Evolutionary conservation across 805 yeast species (phyloP), one percentile per base, ranked within the genome.

Genomic region (Zygoascus flipseniorum): DNA sequence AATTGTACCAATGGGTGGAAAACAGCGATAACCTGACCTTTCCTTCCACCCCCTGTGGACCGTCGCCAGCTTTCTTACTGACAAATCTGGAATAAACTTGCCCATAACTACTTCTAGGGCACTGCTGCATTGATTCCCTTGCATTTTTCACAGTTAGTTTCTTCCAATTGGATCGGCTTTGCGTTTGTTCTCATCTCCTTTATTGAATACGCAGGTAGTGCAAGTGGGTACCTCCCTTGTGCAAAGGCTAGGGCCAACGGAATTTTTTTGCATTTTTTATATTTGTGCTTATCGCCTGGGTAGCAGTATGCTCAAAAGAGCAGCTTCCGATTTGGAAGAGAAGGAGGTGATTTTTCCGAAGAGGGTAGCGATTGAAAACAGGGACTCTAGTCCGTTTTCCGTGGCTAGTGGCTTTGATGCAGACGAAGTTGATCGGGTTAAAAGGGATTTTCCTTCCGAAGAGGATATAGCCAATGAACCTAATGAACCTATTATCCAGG

Each of bases 331-430:
- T 13, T 50, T 47, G 44, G 52, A 46, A 8, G 48, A 41, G 28
- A 53, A 46, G 23, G 55, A 37, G n/a, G 47, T 43, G n/a, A 35
- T 3, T n/a, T 10, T n/a, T 13, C 48, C 51, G 35, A 54, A 54
- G 31, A 35, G 57, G 23, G 54, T 48, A 6, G 57, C 57, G 9
- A 47, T 54, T 11, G 57, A 54, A 35, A 48, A 48, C 35, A 39
- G 52, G 8, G 51, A 51, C 14, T 23, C 52, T 2, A 39, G 48
- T 10, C 55, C 55, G 10, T 31, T 52, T 37, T 50, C 56, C 6
- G 48, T 53, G 9, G 20, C 20, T 11, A 49, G 52, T 23, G 54
- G 51, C 43, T 45, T 20, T 31, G 52, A 44, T 42, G 53, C 50
- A 42, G 20, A 55, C 20, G 53, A 49, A 41, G 37, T 31, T 14